Conservation (phyloP, 768 basidiomycete species). For the Polyporus arcularius region DNA sequence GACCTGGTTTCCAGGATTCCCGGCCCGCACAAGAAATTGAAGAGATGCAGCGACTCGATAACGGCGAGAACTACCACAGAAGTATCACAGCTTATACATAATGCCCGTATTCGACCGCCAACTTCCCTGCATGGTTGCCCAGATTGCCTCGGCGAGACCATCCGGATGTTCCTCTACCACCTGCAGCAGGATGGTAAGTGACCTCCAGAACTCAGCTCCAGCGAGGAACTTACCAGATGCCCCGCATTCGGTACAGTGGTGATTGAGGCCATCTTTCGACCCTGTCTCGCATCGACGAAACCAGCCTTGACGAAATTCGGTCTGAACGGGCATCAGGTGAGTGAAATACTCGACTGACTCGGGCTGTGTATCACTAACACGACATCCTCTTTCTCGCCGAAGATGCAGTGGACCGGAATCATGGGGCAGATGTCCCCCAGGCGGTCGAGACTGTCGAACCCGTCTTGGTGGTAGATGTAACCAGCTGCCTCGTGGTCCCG, state of each 20-base stretch:
- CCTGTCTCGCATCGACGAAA: not conserved
- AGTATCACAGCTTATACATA: too few relatives aligned
- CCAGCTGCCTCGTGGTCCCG: slow-evolving; percentile 22
- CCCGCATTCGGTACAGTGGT: not conserved
- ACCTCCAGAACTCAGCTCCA: too few relatives aligned
- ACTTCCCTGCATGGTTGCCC: too few relatives aligned
- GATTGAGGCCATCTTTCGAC: not conserved
- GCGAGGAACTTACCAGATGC: not conserved
- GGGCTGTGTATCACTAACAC: not conserved
- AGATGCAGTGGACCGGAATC: slow-evolving; percentile 23
- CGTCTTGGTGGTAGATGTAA: slow-evolving; percentile 19
- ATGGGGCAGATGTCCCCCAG: slow-evolving; percentile 11
- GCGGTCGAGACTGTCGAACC: slow-evolving; percentile 3
- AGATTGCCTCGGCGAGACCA: too few relatives aligned
- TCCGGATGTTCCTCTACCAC: too few relatives aligned
- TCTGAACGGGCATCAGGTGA: not conserved
- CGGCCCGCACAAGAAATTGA: too few relatives aligned
- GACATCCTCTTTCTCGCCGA: slow-evolving; percentile 8
- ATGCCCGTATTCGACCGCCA: too few relatives aligned
- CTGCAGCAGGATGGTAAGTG: too few relatives aligned
- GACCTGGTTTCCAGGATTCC: too few relatives aligned
- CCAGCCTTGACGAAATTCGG: not conserved
- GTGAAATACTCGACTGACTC: not conserved
- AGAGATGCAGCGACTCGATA: too few relatives aligned
- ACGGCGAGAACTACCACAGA: too few relatives aligned